These are phyloP conservation scores for Yamadazyma dushanensis DNA, from an alignment of 1,139 yeast genomes.

Conservation along the genomic window DNA sequence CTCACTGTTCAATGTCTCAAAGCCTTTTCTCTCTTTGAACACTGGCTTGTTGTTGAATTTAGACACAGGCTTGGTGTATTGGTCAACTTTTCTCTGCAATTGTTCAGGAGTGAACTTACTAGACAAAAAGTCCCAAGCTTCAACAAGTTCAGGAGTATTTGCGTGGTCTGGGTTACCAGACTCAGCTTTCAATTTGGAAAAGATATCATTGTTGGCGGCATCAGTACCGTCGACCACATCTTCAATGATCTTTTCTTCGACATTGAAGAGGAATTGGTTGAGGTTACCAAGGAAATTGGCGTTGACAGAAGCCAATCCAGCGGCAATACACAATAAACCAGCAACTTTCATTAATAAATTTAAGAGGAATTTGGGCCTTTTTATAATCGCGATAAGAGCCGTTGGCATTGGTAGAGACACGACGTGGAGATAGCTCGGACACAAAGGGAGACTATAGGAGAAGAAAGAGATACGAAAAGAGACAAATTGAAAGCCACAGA, in stretches of 20 bases:
- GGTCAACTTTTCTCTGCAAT: slow-evolving; percentile 21
- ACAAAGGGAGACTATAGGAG: no score
- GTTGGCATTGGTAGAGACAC: background rate
- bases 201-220: slow-evolving; percentile 2
- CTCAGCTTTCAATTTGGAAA: slow-evolving; percentile 10
- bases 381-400: slow-evolving; percentile 1
- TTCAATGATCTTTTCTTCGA: slow-evolving; percentile 2
- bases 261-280: slow-evolving; percentile 6
- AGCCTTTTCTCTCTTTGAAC: slow-evolving; percentile 10
- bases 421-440: no score
- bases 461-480: no score
- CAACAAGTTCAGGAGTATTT: slow-evolving; percentile 7
- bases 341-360: slow-evolving; percentile 6
- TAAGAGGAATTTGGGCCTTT: background rate
- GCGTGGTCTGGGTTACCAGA: slow-evolving; percentile 13
- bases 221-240: slow-evolving; percentile 5
- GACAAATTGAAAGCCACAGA: no score
- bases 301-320: slow-evolving; percentile 4
- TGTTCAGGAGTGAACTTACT: slow-evolving; percentile 17
- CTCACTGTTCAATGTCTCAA: slow-evolving; percentile 23
- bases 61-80: slow-evolving; percentile 17
- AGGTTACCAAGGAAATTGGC: slow-evolving; percentile 7
- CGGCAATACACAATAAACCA: slow-evolving; percentile 6
- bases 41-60: slow-evolving; percentile 11
- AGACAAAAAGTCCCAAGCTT: slow-evolving; percentile 30